Evolutionary conservation across 2,329 filamentous ascomycete genomes (phyloP).

Genomic region (Nothopassalora personata): DNA sequence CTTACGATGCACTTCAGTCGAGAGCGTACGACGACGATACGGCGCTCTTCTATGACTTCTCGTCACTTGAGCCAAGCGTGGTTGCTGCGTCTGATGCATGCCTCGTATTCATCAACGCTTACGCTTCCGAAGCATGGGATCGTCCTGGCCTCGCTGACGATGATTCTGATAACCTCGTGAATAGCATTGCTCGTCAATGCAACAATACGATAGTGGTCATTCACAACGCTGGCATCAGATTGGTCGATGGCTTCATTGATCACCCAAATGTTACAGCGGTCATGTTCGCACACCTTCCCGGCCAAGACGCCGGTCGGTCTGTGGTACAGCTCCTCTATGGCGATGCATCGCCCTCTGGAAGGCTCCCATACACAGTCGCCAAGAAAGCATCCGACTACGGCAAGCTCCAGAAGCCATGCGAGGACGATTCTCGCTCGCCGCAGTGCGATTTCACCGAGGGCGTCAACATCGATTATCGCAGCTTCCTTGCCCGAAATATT

Average conservation of each 20-base stretch:
- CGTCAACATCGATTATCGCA: conserved; percentile 36
- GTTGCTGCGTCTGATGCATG: conserved; percentile 37
- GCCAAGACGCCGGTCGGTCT: conserved; percentile 56
- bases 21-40: conserved; percentile 49
- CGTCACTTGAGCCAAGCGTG: conserved; percentile 45
- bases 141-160: conserved; percentile 34
- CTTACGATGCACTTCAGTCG: conserved; percentile 33
- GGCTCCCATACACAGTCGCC: conserved; percentile 59
- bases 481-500: conserved; percentile 29
- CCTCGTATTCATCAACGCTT: conserved; percentile 59
- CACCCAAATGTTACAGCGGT: conserved; percentile 61
- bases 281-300: conserved; percentile 60
- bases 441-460: conserved; percentile 34
- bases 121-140: conserved; percentile 36
- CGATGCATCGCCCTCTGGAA: conserved; percentile 52
- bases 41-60: conserved; percentile 56
- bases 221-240: conserved; percentile 58
- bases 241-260: conserved; percentile 58
- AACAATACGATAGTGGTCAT: conserved; percentile 60
- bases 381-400: conserved; percentile 54
- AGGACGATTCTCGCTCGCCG: conserved; percentile 20
- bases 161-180: conserved; percentile 52
- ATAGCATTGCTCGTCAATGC: conserved; percentile 54
- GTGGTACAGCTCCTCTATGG: conserved; percentile 56
- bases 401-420: conserved; percentile 34